Base-by-base conservation (phyloP, 2,329 filamentous ascomycete species). In the Neocucurbitaria cava region DNA sequence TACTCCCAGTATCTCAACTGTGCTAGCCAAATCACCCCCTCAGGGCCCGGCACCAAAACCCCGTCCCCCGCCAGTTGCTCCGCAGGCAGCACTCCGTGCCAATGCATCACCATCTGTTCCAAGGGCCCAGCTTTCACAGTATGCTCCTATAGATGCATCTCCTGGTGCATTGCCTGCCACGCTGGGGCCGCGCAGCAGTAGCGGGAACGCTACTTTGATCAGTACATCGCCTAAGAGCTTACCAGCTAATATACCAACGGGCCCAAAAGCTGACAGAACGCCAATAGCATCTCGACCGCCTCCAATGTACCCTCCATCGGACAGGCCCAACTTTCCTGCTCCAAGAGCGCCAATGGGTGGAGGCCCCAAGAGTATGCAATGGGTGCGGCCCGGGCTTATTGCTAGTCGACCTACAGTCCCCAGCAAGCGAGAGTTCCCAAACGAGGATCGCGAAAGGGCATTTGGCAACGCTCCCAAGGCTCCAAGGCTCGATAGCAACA, bases 351-450 rank as follows among this genome's bases (percentile, higher is more conserved):
- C 76, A 15, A 68, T 74, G 54, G 71, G 66, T 20, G 65, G 66
- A 13, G 65, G 66, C 8, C 69, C 68, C 8, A 76, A 74, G 43
- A 77, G 72, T 31, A 70, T 70, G 55, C 78, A 80, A 64, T 80
- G 77, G 77, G 74, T 77, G 23, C 68, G 77, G 23, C 78, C 78
- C 48, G 77, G 75, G 28, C 66, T 75, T 6, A 62, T 73, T 30
- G 64, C 73, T 3, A 60, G 66, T 52, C 66, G 71, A 28, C 43
- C 69, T 41, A 69, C 65, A 5, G 62, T 81, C 4, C 79, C 79
- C 11, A 75, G 74, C 0, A 82, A 82, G 59, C 72, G 80, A 26
- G 80, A 82, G 53, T 69, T 71, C 30, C 70, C 73, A 18, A 70
- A 67, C 9, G 79, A 81, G 28, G 79, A 82, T 49, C 79, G 75